These are phyloP conservation scores for Leccinellum luteum DNA, from an alignment of 768 basidiomycete genomes.

Conservation along the genomic window DNA sequence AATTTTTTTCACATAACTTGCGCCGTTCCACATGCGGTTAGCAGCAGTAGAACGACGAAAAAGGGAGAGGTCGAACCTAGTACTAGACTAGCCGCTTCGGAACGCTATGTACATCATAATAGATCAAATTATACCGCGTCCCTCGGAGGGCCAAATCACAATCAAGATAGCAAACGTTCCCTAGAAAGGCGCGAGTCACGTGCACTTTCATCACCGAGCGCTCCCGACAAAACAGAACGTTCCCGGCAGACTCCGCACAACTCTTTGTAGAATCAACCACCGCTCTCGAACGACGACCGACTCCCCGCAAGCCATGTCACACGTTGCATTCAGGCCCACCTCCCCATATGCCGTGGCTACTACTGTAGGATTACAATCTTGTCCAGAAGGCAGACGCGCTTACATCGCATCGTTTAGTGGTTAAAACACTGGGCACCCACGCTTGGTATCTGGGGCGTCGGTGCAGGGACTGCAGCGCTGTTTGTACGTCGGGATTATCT, in stretches of 20 bases:
- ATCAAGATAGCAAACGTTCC: too few relatives aligned
- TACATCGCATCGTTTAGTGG: conserved; percentile 32
- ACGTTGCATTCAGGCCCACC: conserved; percentile 38
- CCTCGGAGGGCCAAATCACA: not conserved
- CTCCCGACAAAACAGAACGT: conserved; percentile 3
- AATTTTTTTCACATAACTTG: not conserved
- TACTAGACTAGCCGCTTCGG: too few relatives aligned
- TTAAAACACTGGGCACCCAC: conserved; percentile 58
- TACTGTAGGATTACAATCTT: conserved; percentile 33
- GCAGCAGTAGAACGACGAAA: not conserved
- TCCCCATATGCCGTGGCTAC: conserved; percentile 37
- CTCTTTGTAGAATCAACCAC: not conserved
- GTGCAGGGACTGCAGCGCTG: conserved; percentile 63
- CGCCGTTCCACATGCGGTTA: not conserved
- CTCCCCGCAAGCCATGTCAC: conserved; percentile 38
- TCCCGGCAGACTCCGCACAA: not conserved
- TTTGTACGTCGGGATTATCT: conserved; percentile 43
- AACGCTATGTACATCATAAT: too few relatives aligned
- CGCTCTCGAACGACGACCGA: not conserved
- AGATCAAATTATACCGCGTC: too few relatives aligned
- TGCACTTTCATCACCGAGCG: conserved; percentile 15
- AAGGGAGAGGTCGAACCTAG: too few relatives aligned
- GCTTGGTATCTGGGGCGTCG: conserved; percentile 68
- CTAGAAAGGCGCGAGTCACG: conserved; percentile 8
- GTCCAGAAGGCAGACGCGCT: not conserved